phyloP scores from a whole-genome alignment of 805 yeast genomes.

The Blastobotrys muscicola region DNA sequence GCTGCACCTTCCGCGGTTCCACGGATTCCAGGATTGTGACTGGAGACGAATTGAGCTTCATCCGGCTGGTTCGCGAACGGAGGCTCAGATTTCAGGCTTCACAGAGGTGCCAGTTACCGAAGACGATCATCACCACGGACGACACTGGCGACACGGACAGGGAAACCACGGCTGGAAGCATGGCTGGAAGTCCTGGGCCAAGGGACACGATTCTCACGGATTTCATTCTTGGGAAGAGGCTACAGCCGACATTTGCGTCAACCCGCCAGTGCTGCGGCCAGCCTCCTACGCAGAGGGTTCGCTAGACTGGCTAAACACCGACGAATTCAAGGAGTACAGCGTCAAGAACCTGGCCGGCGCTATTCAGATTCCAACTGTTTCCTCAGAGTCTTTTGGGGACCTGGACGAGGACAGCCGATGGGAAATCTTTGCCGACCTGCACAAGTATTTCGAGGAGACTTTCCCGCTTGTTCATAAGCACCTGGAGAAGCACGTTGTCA shows the following conservation, averaged over 20 bases:
- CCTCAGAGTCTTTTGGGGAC: slow-evolving; percentile 40
- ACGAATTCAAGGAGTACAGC: slow-evolving; percentile 11
- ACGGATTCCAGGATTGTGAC: too few relatives aligned
- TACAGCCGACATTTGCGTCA: background rate
- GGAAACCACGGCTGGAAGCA: too few relatives aligned
- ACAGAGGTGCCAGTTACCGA: too few relatives aligned
- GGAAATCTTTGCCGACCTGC: slow-evolving; percentile 40
- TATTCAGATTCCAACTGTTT: slow-evolving; percentile 53
- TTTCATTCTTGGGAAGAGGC: background rate
- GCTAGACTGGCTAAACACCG: slow-evolving; percentile 8
- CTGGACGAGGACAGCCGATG: slow-evolving; percentile 42
- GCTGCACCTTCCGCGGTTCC: too few relatives aligned
- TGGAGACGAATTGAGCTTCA: too few relatives aligned
- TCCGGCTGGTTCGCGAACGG: too few relatives aligned
- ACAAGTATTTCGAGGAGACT: slow-evolving; percentile 40
- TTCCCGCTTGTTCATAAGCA: slow-evolving; percentile 46
- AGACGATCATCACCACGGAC: too few relatives aligned
- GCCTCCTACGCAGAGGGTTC: background rate
- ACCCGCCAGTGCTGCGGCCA: background rate
- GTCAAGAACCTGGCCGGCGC: slow-evolving; percentile 38
- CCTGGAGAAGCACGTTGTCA: slow-evolving; percentile 46
- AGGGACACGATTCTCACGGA: too few relatives aligned
- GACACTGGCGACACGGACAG: too few relatives aligned
- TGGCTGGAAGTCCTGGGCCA: too few relatives aligned
- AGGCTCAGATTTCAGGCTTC: too few relatives aligned